A percentile compares a stretch with the other conserved stretches of the same genome.
Conservation (phyloP, 148 eudicot species). For the Persicaria maculosa region DNA sequence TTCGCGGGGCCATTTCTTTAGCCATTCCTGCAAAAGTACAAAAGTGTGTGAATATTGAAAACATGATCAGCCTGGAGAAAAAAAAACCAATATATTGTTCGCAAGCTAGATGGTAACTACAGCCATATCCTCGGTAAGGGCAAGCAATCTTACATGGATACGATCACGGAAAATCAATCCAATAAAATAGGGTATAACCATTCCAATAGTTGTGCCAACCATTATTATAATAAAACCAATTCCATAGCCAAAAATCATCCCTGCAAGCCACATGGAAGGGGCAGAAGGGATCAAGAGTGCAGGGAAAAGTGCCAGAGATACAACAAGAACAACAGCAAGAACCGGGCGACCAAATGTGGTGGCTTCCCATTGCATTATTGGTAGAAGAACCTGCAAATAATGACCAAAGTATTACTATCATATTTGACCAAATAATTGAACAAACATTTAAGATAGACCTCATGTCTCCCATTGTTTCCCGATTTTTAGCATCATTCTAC, state of each 20-base stretch:
- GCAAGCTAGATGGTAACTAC: background rate
- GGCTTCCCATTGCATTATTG: constrained; percentile 86
- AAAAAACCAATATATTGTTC: background rate
- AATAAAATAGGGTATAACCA: constrained; percentile 66
- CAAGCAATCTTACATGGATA: constrained; percentile 60
- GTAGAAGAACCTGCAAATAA: constrained; percentile 60
- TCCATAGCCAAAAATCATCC: constrained; percentile 95
- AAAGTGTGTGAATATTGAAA: background rate
- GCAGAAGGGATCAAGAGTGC: constrained; percentile 78
- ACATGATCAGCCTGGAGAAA: background rate
- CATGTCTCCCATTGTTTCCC: background rate
- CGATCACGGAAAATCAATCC: constrained; percentile 67
- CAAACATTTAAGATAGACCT: background rate
- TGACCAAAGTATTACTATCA: background rate
- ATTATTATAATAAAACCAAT: constrained; percentile 84
- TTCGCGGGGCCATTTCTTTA: constrained; percentile 79
- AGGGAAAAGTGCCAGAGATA: constrained; percentile 76
- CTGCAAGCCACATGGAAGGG: constrained; percentile 97
- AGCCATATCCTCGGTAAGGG: background rate
- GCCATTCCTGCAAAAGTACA: constrained; percentile 42
- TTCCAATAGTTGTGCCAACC: constrained; percentile 86
- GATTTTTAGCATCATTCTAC: background rate
- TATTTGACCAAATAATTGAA: constrained; percentile 8
- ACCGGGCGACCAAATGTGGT: constrained; percentile 88
- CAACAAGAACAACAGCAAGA: constrained; percentile 75